Percentiles rank a stretch among this genome's conserved stretches.
phyloP scores from a whole-genome alignment of 2,329 filamentous ascomycete genomes.

The Aureobasidium melanogenum region DNA sequence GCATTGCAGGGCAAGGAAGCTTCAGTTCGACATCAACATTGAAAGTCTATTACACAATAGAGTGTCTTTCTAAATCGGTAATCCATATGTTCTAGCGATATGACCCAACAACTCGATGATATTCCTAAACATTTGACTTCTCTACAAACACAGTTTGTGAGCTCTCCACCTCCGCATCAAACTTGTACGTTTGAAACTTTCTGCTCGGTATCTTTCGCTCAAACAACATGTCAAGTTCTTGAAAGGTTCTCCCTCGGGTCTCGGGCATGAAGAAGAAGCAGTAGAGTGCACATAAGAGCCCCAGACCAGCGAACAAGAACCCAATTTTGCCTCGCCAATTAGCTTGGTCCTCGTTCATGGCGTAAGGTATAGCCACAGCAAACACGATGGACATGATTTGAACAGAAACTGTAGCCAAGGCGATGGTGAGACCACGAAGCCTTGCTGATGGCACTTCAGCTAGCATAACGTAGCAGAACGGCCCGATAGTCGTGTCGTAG shows the following conservation, averaged over 20 bases:
- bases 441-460: conserved; percentile 13
- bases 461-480: conserved; percentile 15
- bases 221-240: conserved; percentile 30
- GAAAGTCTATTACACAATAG: neutral
- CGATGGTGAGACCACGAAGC: conserved; percentile 14
- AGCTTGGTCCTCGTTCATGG: conserved; percentile 25
- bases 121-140: neutral
- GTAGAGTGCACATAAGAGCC: conserved; percentile 23
- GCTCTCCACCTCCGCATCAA: neutral
- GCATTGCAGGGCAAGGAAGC: neutral
- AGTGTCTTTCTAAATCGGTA: neutral
- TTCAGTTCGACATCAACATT: neutral
- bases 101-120: neutral
- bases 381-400: conserved; percentile 14
- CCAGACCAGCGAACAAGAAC: conserved; percentile 26
- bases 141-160: neutral
- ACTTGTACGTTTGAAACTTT: conserved; percentile 15
- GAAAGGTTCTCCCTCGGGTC: conserved; percentile 27
- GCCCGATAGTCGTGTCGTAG: conserved; percentile 14
- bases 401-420: conserved; percentile 14
- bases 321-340: conserved; percentile 27
- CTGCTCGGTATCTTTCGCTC: conserved; percentile 23
- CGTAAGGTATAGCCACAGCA: conserved; percentile 24
- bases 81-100: too few species aligned
- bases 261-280: conserved; percentile 27